Evolutionary conservation across 2,329 filamentous ascomycete genomes (phyloP).

Genomic region (Ophiocordyceps camponoti-saundersi): DNA sequence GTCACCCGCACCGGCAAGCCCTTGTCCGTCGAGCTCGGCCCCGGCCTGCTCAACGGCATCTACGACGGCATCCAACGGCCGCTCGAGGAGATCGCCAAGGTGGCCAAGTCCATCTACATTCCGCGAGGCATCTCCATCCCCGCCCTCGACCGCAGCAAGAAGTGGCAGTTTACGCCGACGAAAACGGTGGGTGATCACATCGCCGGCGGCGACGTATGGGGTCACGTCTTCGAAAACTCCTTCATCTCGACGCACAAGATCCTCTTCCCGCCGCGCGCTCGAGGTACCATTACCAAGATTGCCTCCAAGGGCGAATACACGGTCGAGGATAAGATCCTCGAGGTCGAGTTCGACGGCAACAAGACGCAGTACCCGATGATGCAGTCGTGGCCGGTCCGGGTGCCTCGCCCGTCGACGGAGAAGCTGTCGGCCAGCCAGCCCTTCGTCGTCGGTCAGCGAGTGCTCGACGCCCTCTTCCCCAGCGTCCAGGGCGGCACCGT

Average conservation of each 20-base stretch:
- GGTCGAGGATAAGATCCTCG: constrained; percentile 82
- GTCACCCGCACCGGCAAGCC: constrained; percentile 85
- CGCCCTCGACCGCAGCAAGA: constrained; percentile 75
- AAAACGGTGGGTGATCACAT: constrained; percentile 96
- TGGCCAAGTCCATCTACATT: constrained; percentile 86
- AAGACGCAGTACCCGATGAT: constrained; percentile 95
- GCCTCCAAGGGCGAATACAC: constrained; percentile 83
- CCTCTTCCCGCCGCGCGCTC: constrained; percentile 72
- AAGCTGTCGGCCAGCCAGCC: constrained; percentile 79
- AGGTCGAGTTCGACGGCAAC: constrained; percentile 93
- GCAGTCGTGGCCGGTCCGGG: constrained; percentile 96
- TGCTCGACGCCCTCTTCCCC: constrained; percentile 90
- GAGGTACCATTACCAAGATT: constrained; percentile 84
- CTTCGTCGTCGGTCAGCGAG: constrained; percentile 92
- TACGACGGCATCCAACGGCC: constrained; percentile 98
- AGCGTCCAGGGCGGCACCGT: constrained; percentile 94
- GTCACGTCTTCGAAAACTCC: constrained; percentile 88
- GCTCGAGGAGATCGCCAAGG: constrained; percentile 63
- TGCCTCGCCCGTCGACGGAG: constrained; percentile 80
- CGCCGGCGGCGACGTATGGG: constrained; percentile 90
- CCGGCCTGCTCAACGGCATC: constrained; percentile 95
- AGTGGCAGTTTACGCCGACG: constrained; percentile 88
- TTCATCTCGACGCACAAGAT: constrained; percentile 89
- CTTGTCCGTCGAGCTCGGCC: constrained; percentile 90
- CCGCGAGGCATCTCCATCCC: constrained; percentile 82